phyloP scores from a whole-genome alignment of 2,329 filamentous ascomycete species.

The Domatiomyces globalis region DNA sequence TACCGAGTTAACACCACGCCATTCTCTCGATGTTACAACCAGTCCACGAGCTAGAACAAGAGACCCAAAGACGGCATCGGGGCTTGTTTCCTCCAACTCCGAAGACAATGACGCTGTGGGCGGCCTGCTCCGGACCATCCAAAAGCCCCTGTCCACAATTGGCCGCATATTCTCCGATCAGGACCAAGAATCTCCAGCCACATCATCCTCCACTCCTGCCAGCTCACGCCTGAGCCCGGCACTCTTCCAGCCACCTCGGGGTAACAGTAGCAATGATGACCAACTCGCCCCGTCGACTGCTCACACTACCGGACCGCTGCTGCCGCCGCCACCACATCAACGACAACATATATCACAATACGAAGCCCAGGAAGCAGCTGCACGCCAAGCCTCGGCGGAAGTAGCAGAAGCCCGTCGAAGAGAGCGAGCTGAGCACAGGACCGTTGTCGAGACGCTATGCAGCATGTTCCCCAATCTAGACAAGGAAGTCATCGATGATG shows the following conservation, averaged over 20 bases:
- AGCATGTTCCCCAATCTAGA: slow-evolving; percentile 97
- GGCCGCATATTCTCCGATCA: slow-evolving; percentile 86
- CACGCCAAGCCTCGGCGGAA: slow-evolving; percentile 79
- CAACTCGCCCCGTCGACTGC: slow-evolving; percentile 5
- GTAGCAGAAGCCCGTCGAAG: slow-evolving; percentile 73
- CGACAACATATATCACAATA: slow-evolving; percentile 14
- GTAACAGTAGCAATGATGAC: slow-evolving; percentile 17
- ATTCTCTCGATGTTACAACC: slow-evolving; percentile 40
- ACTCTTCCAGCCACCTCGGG: slow-evolving; percentile 30
- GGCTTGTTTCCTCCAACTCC: slow-evolving; percentile 26
- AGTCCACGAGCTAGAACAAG: slow-evolving; percentile 29
- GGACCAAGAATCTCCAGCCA: slow-evolving; percentile 22
- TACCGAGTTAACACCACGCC: slow-evolving; percentile 45
- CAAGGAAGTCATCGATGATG: slow-evolving; percentile 86
- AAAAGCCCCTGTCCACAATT: slow-evolving; percentile 78
- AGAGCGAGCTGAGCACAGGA: slow-evolving; percentile 69
- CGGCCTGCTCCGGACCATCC: slow-evolving; percentile 76
- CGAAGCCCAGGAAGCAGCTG: slow-evolving; percentile 74
- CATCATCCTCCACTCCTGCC: slow-evolving; percentile 11
- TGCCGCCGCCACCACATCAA: not conserved
- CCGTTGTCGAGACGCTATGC: slow-evolving; percentile 82
- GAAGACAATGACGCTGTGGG: slow-evolving; percentile 55
- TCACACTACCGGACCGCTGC: slow-evolving; percentile 1
- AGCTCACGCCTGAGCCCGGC: slow-evolving; percentile 38
- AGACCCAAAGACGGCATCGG: slow-evolving; percentile 11